Conservation (phyloP, 2,329 filamentous ascomycete genomes). For the Fusarium robinianum region DNA sequence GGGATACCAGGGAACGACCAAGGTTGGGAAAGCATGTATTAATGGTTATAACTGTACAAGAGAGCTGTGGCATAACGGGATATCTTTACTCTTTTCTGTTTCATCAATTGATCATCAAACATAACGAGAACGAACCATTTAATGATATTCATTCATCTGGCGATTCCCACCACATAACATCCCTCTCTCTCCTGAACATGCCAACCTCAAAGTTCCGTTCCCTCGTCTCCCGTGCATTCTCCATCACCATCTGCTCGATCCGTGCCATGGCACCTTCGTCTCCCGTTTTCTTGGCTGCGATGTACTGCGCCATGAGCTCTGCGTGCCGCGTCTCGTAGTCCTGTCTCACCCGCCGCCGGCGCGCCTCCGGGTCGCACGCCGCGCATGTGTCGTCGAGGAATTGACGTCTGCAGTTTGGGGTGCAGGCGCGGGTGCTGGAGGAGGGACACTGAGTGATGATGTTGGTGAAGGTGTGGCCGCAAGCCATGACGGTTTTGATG, state of each 20-base stretch:
- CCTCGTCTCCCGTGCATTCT: constrained; percentile 25
- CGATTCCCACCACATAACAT: constrained; percentile 32
- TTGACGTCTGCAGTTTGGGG: constrained; percentile 15
- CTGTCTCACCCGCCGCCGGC: constrained; percentile 32
- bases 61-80: constrained; percentile 8
- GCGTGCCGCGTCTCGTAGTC: constrained; percentile 37
- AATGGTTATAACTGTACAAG: constrained; percentile 17
- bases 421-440: constrained; percentile 14
- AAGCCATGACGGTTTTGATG: constrained; percentile 36
- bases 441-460: constrained; percentile 12
- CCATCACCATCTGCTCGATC: constrained; percentile 30
- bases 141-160: constrained; percentile 6
- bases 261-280: constrained; percentile 32
- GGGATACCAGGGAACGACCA: background rate
- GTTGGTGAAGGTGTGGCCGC: constrained; percentile 33
- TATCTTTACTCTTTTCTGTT: background rate
- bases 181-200: constrained; percentile 22
- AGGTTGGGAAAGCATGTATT: constrained; percentile 8
- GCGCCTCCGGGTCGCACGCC: constrained; percentile 41
- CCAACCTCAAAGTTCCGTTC: constrained; percentile 33
- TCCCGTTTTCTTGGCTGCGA: constrained; percentile 32
- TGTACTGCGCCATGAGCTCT: constrained; percentile 34
- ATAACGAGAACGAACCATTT: background rate
- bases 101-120: constrained; percentile 4
- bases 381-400: constrained; percentile 45